Evolutionary conservation across 2,329 filamentous ascomycete species (phyloP).

Genomic region (Ophiostoma sp.): DNA sequence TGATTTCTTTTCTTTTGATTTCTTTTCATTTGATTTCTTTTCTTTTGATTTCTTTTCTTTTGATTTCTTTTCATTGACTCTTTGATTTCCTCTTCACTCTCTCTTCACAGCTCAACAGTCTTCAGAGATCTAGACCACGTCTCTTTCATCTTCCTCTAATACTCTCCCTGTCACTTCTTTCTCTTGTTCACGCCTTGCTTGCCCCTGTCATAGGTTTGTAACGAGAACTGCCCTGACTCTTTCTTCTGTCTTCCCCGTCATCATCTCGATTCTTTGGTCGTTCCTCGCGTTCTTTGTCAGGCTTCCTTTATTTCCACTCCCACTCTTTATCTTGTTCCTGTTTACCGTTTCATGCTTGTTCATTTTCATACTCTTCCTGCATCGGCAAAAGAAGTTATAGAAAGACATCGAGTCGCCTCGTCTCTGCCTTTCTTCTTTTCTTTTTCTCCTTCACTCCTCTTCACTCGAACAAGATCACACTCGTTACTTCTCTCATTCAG

Average conservation of each 20-base stretch:
- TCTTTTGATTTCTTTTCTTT: neutral
- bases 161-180: neutral
- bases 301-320: neutral
- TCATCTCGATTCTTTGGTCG: neutral
- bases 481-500: neutral
- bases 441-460: neutral
- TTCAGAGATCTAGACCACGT: neutral
- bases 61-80: constrained; percentile 25
- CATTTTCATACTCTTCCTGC: neutral
- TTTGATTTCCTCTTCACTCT: neutral
- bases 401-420: no score
- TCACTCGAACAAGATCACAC: neutral
- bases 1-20: constrained; percentile 12
- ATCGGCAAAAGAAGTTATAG: neutral
- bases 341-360: constrained; percentile 9
- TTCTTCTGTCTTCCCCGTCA: neutral
- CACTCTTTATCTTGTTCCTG: neutral
- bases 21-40: constrained; percentile 24
- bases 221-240: neutral
- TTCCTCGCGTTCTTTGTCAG: neutral
- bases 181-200: neutral
- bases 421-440: neutral
- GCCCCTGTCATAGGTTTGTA: neutral
- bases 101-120: neutral
- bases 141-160: neutral